Evolutionary conservation across 768 basidiomycete species (phyloP).

Genomic region (Calocybe gangraenosa): DNA sequence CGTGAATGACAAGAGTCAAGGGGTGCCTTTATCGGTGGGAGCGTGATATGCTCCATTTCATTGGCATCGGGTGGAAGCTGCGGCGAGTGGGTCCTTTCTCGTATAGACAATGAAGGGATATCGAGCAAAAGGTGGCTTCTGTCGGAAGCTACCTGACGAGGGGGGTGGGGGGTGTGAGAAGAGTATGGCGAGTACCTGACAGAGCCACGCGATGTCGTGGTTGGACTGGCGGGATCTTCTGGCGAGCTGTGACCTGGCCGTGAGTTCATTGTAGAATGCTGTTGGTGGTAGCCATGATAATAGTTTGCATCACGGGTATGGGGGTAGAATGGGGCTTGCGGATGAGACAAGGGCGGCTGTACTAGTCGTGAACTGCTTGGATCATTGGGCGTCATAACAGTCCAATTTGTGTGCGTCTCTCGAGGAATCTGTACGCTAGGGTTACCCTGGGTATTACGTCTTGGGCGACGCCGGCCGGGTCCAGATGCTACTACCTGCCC

Average conservation of each 20-base stretch:
- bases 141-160: slow-evolving; percentile 19
- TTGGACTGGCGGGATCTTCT: slow-evolving; percentile 11
- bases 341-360: slow-evolving; percentile 7
- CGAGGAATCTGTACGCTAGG: slow-evolving; percentile 16
- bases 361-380: slow-evolving; percentile 7
- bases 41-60: slow-evolving; percentile 28
- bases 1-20: slow-evolving; percentile 22
- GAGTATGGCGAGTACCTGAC: slow-evolving; percentile 24
- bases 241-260: slow-evolving; percentile 6
- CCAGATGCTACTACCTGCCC: slow-evolving; percentile 73
- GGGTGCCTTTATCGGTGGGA: slow-evolving; percentile 38
- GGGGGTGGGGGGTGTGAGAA: slow-evolving; percentile 20
- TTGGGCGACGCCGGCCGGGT: slow-evolving; percentile 56
- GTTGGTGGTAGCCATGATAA: slow-evolving; percentile 13
- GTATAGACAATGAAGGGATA: slow-evolving; percentile 25
- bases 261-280: slow-evolving; percentile 4
- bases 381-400: slow-evolving; percentile 36
- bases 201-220: slow-evolving; percentile 8
- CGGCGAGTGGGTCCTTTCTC: slow-evolving; percentile 9
- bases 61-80: not conserved
- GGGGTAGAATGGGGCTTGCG: slow-evolving; percentile 13
- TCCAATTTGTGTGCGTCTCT: slow-evolving; percentile 37
- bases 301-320: slow-evolving; percentile 11
- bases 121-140: slow-evolving; percentile 27
- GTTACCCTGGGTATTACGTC: slow-evolving; percentile 45